Evolutionary conservation across 768 basidiomycete genomes (phyloP).

Genomic region (Hericium rajendrae): DNA sequence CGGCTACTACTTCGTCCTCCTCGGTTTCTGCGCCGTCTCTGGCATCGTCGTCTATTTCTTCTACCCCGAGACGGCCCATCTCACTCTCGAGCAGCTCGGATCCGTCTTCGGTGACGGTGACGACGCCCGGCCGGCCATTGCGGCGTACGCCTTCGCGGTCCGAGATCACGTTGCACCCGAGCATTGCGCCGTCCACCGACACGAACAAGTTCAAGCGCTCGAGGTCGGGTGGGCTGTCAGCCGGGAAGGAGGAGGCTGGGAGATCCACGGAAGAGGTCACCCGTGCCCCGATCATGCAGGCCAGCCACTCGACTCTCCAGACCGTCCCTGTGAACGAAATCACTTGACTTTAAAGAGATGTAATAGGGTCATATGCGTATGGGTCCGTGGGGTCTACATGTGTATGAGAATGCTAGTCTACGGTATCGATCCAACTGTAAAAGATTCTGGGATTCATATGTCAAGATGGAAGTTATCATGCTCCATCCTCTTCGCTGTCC

Average conservation of each 20-base stretch:
- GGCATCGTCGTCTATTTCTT: conserved; percentile 36
- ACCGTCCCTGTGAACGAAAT: background rate
- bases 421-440: background rate
- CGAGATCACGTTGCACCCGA: background rate
- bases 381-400: no score
- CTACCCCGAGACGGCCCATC: conserved; percentile 40
- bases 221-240: background rate
- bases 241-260: background rate
- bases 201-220: background rate
- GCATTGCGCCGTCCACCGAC: background rate
- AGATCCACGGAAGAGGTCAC: background rate
- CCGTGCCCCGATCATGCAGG: background rate
- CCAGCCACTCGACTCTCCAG: background rate
- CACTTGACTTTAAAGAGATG: background rate
- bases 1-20: conserved; percentile 43
- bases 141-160: background rate
- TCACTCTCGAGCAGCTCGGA: conserved; percentile 40
- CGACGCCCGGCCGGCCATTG: background rate
- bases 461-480: background rate
- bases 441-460: background rate
- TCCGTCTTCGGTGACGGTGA: conserved; percentile 35
- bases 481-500: background rate
- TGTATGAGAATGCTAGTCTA: background rate
- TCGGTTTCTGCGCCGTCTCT: conserved; percentile 36
- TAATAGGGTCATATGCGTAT: background rate